phyloP scores from a whole-genome alignment of 768 basidiomycete genomes.

The Suillus sp. region DNA sequence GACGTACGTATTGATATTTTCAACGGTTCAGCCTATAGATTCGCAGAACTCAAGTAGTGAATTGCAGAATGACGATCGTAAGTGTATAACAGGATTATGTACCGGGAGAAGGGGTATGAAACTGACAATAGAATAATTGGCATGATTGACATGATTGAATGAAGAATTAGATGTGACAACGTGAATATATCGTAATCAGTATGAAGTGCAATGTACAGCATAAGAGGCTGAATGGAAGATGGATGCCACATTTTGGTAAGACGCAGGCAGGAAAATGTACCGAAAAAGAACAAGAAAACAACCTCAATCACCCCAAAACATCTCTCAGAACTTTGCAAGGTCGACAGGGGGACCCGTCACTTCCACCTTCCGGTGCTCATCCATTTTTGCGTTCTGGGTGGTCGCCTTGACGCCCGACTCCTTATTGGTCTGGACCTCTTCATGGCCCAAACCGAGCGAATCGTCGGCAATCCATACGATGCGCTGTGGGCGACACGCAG shows the following conservation, averaged over 20 bases:
- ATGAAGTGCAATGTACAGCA: neutral
- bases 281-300: neutral
- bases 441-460: slow-evolving; percentile 56
- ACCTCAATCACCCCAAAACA: neutral
- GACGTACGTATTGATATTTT: neutral
- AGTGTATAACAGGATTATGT: neutral
- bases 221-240: neutral
- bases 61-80: neutral
- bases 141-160: neutral
- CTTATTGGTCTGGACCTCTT: slow-evolving; percentile 60
- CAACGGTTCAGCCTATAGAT: neutral
- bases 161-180: neutral
- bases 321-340: slow-evolving; percentile 30
- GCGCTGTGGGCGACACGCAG: slow-evolving; percentile 69
- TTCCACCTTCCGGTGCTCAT: slow-evolving; percentile 58
- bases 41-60: neutral
- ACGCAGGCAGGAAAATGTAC: neutral
- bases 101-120: slow-evolving; percentile 1
- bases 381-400: slow-evolving; percentile 54
- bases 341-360: slow-evolving; percentile 27
- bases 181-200: neutral
- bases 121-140: neutral
- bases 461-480: slow-evolving; percentile 88
- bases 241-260: neutral
- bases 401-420: slow-evolving; percentile 55